Evolutionary conservation across 1,284 basidiomycete species (phyloP).

Genomic region (Ceratobasidium sp.): DNA sequence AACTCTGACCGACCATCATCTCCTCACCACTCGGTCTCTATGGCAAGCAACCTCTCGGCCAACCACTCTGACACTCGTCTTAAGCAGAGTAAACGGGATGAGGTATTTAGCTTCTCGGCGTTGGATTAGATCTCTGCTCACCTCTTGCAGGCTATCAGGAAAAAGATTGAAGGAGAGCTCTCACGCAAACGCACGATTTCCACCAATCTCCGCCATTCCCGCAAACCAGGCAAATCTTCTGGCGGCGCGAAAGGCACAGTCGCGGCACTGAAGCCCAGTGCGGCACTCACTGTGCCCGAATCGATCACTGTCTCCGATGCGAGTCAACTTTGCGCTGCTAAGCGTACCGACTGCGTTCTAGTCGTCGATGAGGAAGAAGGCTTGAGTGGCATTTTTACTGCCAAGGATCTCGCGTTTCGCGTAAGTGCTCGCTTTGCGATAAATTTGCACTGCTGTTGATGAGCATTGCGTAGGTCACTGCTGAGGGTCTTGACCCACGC

Average conservation of each 20-base stretch:
- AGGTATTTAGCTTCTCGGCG: conserved; percentile 69
- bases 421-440: conserved; percentile 64
- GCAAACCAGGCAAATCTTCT: conserved; percentile 70
- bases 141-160: conserved; percentile 88
- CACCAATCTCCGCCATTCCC: conserved; percentile 61
- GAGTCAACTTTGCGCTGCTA: conserved; percentile 97
- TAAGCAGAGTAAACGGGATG: conserved; percentile 91
- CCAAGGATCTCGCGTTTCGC: conserved; percentile 98
- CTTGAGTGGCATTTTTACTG: conserved; percentile 98
- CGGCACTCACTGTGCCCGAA: conserved; percentile 97
- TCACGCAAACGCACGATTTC: conserved; percentile 92
- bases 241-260: conserved; percentile 92
- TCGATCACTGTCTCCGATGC: conserved; percentile 97
- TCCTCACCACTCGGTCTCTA: conserved; percentile 32
- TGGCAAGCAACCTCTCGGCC: conserved; percentile 51
- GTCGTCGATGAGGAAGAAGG: conserved; percentile 99
- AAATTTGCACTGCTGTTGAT: conserved; percentile 20
- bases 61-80: conserved; percentile 81
- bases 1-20: conserved; percentile 29
- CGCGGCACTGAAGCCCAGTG: conserved; percentile 94
- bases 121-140: conserved; percentile 50
- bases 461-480: conserved; percentile 80
- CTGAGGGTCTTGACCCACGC: conserved; percentile 95
- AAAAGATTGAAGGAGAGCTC: conserved; percentile 97
- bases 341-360: conserved; percentile 98